phyloP scores from a whole-genome alignment of 345 rosid genomes.

The Eucalyptus melliodora region DNA sequence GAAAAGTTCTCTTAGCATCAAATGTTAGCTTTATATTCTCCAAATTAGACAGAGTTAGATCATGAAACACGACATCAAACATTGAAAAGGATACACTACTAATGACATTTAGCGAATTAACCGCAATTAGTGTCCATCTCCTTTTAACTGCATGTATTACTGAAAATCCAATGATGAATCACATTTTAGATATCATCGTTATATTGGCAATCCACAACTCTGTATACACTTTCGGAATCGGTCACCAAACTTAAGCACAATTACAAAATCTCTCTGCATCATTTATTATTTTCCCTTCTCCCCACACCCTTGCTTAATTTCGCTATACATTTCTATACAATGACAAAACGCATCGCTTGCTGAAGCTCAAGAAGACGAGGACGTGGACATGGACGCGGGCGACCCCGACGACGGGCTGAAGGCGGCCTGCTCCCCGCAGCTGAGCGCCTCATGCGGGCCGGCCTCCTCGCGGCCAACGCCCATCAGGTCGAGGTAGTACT shows the following conservation, averaged over 20 bases:
- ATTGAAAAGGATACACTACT: neutral
- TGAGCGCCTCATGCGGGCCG: conserved; percentile 65
- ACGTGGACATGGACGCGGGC: conserved; percentile 9
- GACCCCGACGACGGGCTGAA: conserved; percentile 18
- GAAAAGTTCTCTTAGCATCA: neutral
- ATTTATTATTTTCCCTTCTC: neutral
- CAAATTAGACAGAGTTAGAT: neutral
- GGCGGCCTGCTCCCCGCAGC: conserved; percentile 62
- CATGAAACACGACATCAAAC: neutral
- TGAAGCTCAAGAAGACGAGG: neutral
- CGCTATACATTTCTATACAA: neutral
- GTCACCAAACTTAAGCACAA: neutral
- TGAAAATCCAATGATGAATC: neutral
- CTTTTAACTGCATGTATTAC: neutral
- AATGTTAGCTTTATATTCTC: neutral
- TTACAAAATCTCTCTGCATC: neutral
- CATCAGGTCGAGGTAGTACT: conserved; percentile 65
- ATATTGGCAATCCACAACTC: neutral
- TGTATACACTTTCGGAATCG: neutral
- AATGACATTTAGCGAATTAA: neutral
- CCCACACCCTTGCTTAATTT: neutral
- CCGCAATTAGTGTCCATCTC: neutral
- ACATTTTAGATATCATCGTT: neutral
- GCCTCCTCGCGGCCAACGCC: conserved; percentile 91
- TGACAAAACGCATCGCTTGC: neutral